Evolutionary conservation across 768 basidiomycete species (phyloP).

Genomic region (Amanita subjunquillea): DNA sequence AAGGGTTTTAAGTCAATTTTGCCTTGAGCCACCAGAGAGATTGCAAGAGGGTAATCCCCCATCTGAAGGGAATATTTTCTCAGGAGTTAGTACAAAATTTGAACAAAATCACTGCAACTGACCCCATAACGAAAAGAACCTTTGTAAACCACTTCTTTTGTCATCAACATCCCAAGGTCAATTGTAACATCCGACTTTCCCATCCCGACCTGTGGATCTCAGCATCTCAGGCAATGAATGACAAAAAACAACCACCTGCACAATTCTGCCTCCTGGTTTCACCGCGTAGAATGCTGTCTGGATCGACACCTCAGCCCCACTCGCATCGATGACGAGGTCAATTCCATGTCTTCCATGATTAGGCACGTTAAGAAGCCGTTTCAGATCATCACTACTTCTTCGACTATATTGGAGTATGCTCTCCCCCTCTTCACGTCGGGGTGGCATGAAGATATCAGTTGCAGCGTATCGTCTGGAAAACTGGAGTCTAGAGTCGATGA

Average conservation of each 20-base stretch:
- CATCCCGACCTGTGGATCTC: constrained; percentile 62
- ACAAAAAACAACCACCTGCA: constrained; percentile 35
- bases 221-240: background rate
- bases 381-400: constrained; percentile 62
- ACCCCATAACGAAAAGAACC: constrained; percentile 92
- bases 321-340: constrained; percentile 86
- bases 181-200: constrained; percentile 68
- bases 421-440: constrained; percentile 52
- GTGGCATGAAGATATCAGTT: constrained; percentile 63
- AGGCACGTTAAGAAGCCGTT: constrained; percentile 49
- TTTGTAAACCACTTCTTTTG: constrained; percentile 73
- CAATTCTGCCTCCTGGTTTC: constrained; percentile 65
- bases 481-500: constrained; percentile 62
- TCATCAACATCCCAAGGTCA: constrained; percentile 57
- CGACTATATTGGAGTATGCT: constrained; percentile 58
- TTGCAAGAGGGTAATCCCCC: constrained; percentile 78
- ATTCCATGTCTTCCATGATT: constrained; percentile 64
- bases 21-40: constrained; percentile 73
- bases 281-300: constrained; percentile 75
- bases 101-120: constrained; percentile 14
- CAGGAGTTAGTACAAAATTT: background rate
- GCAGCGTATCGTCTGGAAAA: constrained; percentile 85
- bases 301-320: constrained; percentile 87
- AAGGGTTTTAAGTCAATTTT: constrained; percentile 82
- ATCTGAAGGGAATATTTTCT: constrained; percentile 32